Conservation (phyloP, 2,329 filamentous ascomycete genomes). For the Venturia asperata region DNA sequence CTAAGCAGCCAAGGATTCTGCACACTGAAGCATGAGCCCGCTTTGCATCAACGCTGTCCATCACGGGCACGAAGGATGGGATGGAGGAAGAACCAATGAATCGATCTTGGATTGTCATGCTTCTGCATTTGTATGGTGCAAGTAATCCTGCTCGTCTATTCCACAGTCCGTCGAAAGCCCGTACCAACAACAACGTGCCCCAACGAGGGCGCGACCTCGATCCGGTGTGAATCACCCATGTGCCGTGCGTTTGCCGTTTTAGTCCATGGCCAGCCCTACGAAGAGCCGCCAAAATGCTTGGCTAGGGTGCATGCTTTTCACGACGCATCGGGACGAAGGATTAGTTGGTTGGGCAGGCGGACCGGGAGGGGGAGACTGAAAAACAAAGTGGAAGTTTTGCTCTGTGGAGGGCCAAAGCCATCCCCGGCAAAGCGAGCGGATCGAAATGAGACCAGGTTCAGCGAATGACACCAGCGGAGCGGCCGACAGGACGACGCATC, state of each 20-base stretch:
- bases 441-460: background rate
- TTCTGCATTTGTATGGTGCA: background rate
- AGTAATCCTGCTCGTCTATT: background rate
- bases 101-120: background rate
- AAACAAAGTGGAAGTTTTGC: background rate
- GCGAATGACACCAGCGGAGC: background rate
- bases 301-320: conserved; percentile 13
- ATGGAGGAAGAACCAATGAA: background rate
- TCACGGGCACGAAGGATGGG: background rate
- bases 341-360: conserved; percentile 6
- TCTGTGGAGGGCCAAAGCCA: background rate
- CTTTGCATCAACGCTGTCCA: background rate
- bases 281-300: conserved; percentile 2
- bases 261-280: background rate
- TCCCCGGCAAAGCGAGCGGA: background rate
- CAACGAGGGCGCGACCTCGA: background rate
- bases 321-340: background rate
- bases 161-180: background rate
- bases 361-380: background rate
- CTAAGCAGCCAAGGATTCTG: background rate
- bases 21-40: background rate
- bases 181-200: background rate
- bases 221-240: conserved; percentile 6
- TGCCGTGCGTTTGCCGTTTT: conserved; percentile 5
- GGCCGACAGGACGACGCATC: background rate